phyloP scores from a whole-genome alignment of 805 yeast species.

The Isabelozyma gotoi region DNA sequence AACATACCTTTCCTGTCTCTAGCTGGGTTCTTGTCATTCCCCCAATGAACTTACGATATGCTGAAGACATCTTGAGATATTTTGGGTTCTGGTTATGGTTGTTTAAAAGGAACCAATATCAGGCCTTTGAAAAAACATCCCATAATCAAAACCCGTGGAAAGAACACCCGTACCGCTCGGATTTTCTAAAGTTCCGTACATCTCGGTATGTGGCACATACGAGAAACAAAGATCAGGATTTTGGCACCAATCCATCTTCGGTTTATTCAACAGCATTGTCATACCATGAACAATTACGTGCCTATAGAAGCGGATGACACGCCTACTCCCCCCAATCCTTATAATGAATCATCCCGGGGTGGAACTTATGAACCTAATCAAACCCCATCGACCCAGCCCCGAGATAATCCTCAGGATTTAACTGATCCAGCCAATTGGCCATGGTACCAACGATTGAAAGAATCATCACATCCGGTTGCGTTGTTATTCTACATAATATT shows the following conservation, averaged over 20 bases:
- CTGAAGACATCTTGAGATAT: slow-evolving; percentile 1
- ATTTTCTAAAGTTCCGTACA: neutral
- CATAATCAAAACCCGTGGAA: neutral
- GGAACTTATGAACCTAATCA: slow-evolving; percentile 3
- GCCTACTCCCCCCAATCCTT: slow-evolving; percentile 1
- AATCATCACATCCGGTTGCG: slow-evolving; percentile 85
- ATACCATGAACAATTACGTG: slow-evolving; percentile 7
- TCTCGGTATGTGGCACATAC: neutral
- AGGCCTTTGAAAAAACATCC: neutral
- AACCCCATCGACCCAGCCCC: neutral
- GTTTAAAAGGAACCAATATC: neutral
- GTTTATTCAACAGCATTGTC: no score
- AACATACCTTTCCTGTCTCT: slow-evolving; percentile 44
- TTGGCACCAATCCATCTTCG: no score
- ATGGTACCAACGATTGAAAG: slow-evolving; percentile 41
- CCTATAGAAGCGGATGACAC: slow-evolving; percentile 9
- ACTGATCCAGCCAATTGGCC: slow-evolving; percentile 17
- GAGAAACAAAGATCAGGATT: no score
- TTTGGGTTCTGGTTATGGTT: neutral
- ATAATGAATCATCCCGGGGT: neutral
- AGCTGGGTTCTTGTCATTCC: slow-evolving; percentile 43
- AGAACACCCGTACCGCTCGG: neutral
- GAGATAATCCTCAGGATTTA: neutral
- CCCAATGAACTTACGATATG: slow-evolving; percentile 31
- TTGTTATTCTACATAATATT: slow-evolving; percentile 61